Evolutionary conservation across 2,329 filamentous ascomycete species (phyloP), one percentile per base, ranked within the genome.

Genomic region (Penicillium expansum): DNA sequence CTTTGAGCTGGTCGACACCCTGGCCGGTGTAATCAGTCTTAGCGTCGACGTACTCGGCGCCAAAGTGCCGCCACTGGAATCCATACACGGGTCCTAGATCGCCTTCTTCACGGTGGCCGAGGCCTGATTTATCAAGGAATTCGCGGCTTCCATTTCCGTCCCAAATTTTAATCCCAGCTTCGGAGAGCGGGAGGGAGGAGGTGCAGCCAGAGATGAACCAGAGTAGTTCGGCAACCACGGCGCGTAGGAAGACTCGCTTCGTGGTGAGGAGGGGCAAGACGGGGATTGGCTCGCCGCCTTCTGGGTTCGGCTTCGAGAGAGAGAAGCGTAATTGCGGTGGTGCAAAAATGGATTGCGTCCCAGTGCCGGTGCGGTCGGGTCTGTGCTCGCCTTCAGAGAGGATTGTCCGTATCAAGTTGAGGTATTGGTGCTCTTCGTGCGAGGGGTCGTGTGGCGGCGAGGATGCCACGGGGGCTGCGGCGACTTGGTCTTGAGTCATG

Each of bases 31-130:
- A 99, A 72, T 97, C 91, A 0, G 89, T 83, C 62, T 86, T 80
- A 14, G 87, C 83, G 69, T 93, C 89, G 18, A 87, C 79, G 73
- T 99, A 99, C 60, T 91, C 86, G 5, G 94, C 94, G 49, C 94
- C 94, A 69, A 99, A 99, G 76, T 97, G 93, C 3, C 94, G 89
- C 94, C 94, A 99, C 77, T 99, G 94, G 78, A 99, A 99, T 1
- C 94, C 94, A 72, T 99, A 99, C 0, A 97, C 92, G 30, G 94
- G 94, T 0, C 94, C 94, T 0, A 99, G 81, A 70, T 99, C 94
- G 62, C 94, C 94, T 20, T 87, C 89, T 51, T 86, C 90, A 58
- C 93, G 90, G 71, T 96, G 86, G 0, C 82, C 80, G 7, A 97
- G 83, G 0, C 93, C 93, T 1, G 94, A 83, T 61, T 81, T 87